phyloP scores from a whole-genome alignment of 179 eudicot genomes.

The Spinacia oleracea region DNA sequence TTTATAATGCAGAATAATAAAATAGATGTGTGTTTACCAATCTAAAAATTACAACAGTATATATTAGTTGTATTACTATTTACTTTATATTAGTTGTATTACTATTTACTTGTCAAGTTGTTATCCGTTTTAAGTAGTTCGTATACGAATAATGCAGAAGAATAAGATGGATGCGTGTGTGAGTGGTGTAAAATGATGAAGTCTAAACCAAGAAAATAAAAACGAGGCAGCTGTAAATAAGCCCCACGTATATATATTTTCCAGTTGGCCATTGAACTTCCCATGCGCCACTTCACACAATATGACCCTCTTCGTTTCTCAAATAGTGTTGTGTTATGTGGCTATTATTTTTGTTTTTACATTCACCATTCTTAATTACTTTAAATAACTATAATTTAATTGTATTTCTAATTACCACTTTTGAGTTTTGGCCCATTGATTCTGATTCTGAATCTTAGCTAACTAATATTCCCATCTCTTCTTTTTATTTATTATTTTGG shows the following conservation, averaged over 20 bases:
- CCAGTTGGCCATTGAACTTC: conserved; percentile 39
- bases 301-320: conserved; percentile 19
- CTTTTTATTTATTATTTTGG: not conserved
- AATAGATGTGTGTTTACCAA: no score
- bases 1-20: no score
- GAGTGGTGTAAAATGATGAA: not conserved
- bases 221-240: conserved; percentile 14
- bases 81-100: no score
- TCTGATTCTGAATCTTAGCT: not conserved
- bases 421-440: not conserved
- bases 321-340: no score
- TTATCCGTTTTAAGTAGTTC: no score
- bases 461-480: not conserved
- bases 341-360: not conserved
- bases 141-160: no score
- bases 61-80: no score
- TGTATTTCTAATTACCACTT: not conserved
- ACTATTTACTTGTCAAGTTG: no score
- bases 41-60: no score
- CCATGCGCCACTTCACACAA: conserved; percentile 53
- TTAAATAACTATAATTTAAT: no score
- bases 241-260: conserved; percentile 19
- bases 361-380: not conserved
- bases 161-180: not conserved
- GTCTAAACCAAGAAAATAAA: not conserved